phyloP scores from a whole-genome alignment of 306 rosid species.

The Lupinus albus region DNA sequence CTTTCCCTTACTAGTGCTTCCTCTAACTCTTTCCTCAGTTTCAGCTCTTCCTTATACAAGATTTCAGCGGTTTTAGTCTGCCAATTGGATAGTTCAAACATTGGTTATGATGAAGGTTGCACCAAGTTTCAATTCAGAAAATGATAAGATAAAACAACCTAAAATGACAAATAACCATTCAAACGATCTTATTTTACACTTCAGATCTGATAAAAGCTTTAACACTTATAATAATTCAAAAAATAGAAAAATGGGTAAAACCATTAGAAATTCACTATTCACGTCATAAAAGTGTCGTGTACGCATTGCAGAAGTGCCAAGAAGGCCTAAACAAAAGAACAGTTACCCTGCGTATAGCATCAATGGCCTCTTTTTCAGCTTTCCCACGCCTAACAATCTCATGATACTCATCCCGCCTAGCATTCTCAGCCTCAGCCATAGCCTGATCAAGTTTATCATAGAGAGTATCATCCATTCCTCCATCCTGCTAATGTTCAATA shows the following conservation, averaged over 20 bases:
- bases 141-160: neutral
- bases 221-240: slow-evolving; percentile 1
- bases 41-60: slow-evolving; percentile 57
- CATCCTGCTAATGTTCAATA: slow-evolving; percentile 62
- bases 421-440: slow-evolving; percentile 67
- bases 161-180: neutral
- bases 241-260: neutral
- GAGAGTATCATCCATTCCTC: slow-evolving; percentile 53
- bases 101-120: neutral
- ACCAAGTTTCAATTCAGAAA: slow-evolving; percentile 23
- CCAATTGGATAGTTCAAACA: slow-evolving; percentile 29
- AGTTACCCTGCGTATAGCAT: slow-evolving; percentile 65
- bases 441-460: slow-evolving; percentile 67
- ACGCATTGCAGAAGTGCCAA: slow-evolving; percentile 16
- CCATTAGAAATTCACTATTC: slow-evolving; percentile 13
- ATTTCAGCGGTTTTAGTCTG: slow-evolving; percentile 63
- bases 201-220: slow-evolving; percentile 4
- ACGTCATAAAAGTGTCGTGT: slow-evolving; percentile 16
- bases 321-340: slow-evolving; percentile 15
- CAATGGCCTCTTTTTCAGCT: slow-evolving; percentile 73
- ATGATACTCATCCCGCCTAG: slow-evolving; percentile 58
- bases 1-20: slow-evolving; percentile 56
- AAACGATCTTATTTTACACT: slow-evolving; percentile 15
- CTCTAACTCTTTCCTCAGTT: slow-evolving; percentile 64
- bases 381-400: slow-evolving; percentile 63